These are phyloP conservation scores for Myriosclerotinia duriaeana DNA, from an alignment of 2,329 filamentous ascomycete genomes.

Conservation along the genomic window DNA sequence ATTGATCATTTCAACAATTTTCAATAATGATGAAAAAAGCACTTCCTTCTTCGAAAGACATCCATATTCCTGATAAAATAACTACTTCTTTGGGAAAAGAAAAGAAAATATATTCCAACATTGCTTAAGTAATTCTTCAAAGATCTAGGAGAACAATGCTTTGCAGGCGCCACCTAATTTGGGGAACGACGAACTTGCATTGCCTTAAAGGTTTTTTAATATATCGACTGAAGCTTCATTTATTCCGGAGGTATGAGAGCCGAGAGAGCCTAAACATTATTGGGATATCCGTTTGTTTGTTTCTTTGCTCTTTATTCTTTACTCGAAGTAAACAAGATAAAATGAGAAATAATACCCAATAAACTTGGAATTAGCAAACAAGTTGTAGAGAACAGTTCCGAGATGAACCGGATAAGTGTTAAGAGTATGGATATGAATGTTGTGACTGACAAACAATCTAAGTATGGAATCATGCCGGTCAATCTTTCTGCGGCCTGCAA, in stretches of 20 bases:
- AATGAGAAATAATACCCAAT: not conserved
- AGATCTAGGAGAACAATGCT: not conserved
- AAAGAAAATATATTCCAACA: not conserved
- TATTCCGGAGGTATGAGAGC: not conserved
- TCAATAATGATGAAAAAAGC: not conserved
- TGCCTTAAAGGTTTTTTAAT: slow-evolving; percentile 10
- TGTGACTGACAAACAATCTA: slow-evolving; percentile 7
- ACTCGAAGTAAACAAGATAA: slow-evolving; percentile 2
- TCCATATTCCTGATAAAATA: not conserved
- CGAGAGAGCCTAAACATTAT: not conserved
- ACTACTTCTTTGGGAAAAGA: not conserved
- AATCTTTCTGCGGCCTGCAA: slow-evolving; percentile 3
- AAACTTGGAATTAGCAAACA: not conserved
- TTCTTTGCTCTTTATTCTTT: not conserved
- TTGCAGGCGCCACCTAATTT: slow-evolving; percentile 18
- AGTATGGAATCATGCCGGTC: slow-evolving; percentile 18
- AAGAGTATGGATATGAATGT: not conserved
- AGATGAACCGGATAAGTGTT: not conserved
- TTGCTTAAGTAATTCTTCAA: slow-evolving; percentile 4
- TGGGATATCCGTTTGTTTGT: slow-evolving; percentile 6
- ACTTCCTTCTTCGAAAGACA: too few species aligned
- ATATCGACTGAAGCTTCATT: slow-evolving; percentile 8
- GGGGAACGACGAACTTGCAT: slow-evolving; percentile 11
- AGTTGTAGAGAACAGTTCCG: not conserved
- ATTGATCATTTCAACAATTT: not conserved